Evolutionary conservation across 495 filamentous ascomycete genomes (phyloP).

Genomic region (Letharia columbiana): DNA sequence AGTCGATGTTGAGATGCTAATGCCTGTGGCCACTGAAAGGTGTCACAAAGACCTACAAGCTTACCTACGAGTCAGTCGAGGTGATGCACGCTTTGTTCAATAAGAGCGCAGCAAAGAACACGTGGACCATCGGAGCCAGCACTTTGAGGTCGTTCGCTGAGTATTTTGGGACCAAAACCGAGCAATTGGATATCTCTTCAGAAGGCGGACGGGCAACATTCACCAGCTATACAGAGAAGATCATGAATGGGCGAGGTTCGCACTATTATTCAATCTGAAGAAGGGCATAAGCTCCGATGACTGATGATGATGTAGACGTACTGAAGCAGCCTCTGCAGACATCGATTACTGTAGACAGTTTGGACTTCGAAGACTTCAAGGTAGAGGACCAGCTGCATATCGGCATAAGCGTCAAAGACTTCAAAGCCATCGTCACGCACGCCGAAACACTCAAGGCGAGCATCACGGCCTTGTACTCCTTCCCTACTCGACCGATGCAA

Average conservation of each 20-base stretch:
- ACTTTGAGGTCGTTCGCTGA: conserved; percentile 78
- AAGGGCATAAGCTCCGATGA: conserved; percentile 13
- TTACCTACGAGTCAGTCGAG: conserved; percentile 77
- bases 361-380: conserved; percentile 76
- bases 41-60: conserved; percentile 82
- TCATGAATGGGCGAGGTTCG: conserved; percentile 70
- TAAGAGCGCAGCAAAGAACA: conserved; percentile 55
- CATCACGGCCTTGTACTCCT: conserved; percentile 70
- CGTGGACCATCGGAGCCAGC: conserved; percentile 68
- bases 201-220: conserved; percentile 65
- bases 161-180: conserved; percentile 83
- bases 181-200: conserved; percentile 80
- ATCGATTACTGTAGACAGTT: conserved; percentile 73
- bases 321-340: conserved; percentile 92
- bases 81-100: conserved; percentile 87
- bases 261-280: background rate
- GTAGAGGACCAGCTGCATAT: conserved; percentile 78
- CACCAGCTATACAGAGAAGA: conserved; percentile 92
- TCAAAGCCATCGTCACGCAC: conserved; percentile 80
- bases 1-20: background rate
- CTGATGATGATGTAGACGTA: conserved; percentile 48
- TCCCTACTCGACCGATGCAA: conserved; percentile 74
- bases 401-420: conserved; percentile 87
- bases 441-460: conserved; percentile 65
- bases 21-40: conserved; percentile 34